Evolutionary conservation across 257 asterid genomes (phyloP).

Genomic region (Osmanthus fragrans): DNA sequence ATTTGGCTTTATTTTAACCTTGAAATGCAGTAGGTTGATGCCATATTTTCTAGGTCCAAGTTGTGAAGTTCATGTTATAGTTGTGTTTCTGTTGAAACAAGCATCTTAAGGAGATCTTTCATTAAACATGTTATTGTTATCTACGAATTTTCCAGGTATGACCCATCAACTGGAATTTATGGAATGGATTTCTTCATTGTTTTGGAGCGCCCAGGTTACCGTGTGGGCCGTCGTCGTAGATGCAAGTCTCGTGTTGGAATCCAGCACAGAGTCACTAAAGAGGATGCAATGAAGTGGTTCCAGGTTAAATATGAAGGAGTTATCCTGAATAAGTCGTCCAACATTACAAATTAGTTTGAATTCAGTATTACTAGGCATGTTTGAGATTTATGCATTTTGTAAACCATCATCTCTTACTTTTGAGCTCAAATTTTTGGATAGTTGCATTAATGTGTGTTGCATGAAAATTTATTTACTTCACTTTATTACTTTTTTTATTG

Average conservation of each 20-base stretch:
- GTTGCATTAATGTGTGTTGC: neutral
- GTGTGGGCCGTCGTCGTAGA: slow-evolving; percentile 49
- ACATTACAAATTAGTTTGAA: slow-evolving; percentile 20
- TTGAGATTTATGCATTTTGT: slow-evolving; percentile 6
- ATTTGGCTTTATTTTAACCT: neutral
- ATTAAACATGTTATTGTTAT: neutral
- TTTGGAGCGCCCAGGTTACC: slow-evolving; percentile 47
- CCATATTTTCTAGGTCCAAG: neutral
- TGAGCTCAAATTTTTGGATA: neutral
- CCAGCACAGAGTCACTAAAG: slow-evolving; percentile 50
- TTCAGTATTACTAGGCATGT: neutral
- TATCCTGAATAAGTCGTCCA: slow-evolving; percentile 43
- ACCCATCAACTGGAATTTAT: slow-evolving; percentile 52
- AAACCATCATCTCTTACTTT: slow-evolving; percentile 8
- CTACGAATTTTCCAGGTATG: slow-evolving; percentile 32
- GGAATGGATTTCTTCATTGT: slow-evolving; percentile 52
- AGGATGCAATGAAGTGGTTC: slow-evolving; percentile 50
- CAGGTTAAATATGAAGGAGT: slow-evolving; percentile 53
- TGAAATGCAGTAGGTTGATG: neutral
- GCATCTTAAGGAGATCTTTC: neutral
- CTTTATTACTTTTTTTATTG: neutral
- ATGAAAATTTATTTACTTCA: neutral
- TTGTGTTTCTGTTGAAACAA: neutral
- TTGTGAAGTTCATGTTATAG: neutral
- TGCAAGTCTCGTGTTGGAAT: slow-evolving; percentile 56